Evolutionary conservation across 306 rosid species (phyloP), one percentile per base, ranked within the genome.

Genomic region (Pterocarpus macrocarpus): DNA sequence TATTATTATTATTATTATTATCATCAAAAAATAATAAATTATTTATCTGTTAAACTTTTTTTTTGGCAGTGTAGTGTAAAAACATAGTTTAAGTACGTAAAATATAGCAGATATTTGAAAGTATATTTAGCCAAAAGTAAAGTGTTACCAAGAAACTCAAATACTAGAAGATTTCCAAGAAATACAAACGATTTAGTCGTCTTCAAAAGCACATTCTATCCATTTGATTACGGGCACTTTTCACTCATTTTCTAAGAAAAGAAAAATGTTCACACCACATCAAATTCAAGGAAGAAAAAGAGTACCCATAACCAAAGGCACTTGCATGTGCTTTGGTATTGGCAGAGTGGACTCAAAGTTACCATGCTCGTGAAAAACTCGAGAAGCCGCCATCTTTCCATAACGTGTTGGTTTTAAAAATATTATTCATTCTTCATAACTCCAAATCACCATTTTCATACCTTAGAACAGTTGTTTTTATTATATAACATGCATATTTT

Each of bases 311-410:
- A 72, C 66, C 57, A 36, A 75, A 58, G 66, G 66, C 16, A 69
- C 16, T 69, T 35, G 38, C 78, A 82, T 62, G 78, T 76, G 85
- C 43, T 59, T 76, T 76, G 57, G 59, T 12, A 55, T 49, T 49
- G 6, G 58, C n/a, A 63, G 77, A 4, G 61, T 61, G 39, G 8
- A 50, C 73, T 76, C 72, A 76, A 82, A 59, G 52, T 69, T 75
- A 53, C n/a, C 58, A 64, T 57, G 7, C 36, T 68, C 34, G 17
- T 35, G 55, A 64, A 28, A 50, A 63, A 80, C 73, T 62, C 17
- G 9, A 35, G 39, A 76, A 49, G 41, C 55, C 41, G 8, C 47
- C 72, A 68, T 75, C 38, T 69, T 61, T 69, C 15, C 47, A 45
- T 75, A 66, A 57, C 56, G 56, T 66, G 71, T 33, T 34, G 12